A percentile compares a stretch with the other conserved stretches of the same genome.
These are phyloP conservation scores for Candida fluviatilis DNA, from an alignment of 805 yeast genomes.

Conservation along the genomic window DNA sequence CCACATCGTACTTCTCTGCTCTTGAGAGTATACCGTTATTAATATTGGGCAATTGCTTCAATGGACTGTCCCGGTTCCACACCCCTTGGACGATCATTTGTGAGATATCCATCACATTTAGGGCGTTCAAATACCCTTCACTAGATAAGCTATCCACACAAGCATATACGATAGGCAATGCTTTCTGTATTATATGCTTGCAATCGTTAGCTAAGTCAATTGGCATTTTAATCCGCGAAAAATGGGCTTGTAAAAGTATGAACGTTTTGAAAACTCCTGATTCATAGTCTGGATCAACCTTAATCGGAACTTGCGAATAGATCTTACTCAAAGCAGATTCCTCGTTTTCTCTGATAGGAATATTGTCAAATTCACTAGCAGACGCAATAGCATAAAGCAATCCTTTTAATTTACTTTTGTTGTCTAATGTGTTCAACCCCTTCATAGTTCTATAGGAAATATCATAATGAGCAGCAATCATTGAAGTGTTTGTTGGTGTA, in stretches of 20 bases:
- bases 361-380: constrained; percentile 65
- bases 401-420: constrained; percentile 54
- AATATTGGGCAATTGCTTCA: constrained; percentile 78
- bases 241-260: constrained; percentile 74
- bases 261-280: constrained; percentile 69
- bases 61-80: constrained; percentile 76
- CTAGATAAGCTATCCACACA: constrained; percentile 73
- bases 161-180: constrained; percentile 55
- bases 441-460: constrained; percentile 66
- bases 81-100: constrained; percentile 87
- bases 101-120: constrained; percentile 78
- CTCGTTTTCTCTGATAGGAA: constrained; percentile 66
- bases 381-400: constrained; percentile 62
- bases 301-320: constrained; percentile 61
- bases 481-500: constrained; percentile 61
- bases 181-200: constrained; percentile 44
- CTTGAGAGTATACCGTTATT: constrained; percentile 45
- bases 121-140: constrained; percentile 75
- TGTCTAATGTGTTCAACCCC: constrained; percentile 50
- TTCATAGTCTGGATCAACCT: constrained; percentile 39
- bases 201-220: constrained; percentile 57
- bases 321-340: constrained; percentile 42
- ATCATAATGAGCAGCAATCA: constrained; percentile 72
- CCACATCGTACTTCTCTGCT: constrained; percentile 53
- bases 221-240: constrained; percentile 61